A percentile compares a stretch with the other conserved stretches of the same genome.
Evolutionary conservation across 306 rosid genomes (phyloP).

Genomic region (Clitoria ternatea): DNA sequence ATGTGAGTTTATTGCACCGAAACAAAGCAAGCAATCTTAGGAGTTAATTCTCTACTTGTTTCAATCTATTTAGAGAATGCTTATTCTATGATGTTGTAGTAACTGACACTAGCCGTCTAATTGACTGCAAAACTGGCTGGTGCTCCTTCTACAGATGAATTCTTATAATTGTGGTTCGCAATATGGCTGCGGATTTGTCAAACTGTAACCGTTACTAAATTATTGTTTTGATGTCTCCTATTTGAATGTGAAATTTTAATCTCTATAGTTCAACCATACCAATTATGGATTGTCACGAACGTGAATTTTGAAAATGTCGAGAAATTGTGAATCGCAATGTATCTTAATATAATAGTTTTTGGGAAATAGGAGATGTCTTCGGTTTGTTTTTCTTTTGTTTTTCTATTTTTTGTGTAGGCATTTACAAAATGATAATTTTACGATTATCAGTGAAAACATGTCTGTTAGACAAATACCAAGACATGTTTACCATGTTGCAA

Average conservation of each 20-base stretch:
- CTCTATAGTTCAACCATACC: not conserved
- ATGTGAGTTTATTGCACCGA: conserved; percentile 16
- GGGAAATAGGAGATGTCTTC: not conserved
- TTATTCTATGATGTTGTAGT: no score
- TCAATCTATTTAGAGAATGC: not conserved
- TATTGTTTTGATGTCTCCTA: not conserved
- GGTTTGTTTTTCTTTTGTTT: not conserved
- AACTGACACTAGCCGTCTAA: not conserved
- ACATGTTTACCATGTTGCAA: no score
- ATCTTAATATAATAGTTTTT: not conserved
- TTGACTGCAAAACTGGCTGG: not conserved
- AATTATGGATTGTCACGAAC: not conserved
- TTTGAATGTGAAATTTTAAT: not conserved
- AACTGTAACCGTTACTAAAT: not conserved
- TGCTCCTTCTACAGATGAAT: not conserved
- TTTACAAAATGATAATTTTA: not conserved
- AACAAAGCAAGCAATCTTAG: conserved; percentile 4
- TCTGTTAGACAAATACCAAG: no score
- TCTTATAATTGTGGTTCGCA: not conserved
- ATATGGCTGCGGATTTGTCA: not conserved
- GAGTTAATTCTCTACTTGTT: not conserved
- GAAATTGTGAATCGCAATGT: not conserved
- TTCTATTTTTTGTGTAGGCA: not conserved
- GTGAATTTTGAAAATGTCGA: not conserved
- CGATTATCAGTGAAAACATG: no score